Conservation (phyloP, 441 rosid genomes). For the Corymbia citriodora region DNA sequence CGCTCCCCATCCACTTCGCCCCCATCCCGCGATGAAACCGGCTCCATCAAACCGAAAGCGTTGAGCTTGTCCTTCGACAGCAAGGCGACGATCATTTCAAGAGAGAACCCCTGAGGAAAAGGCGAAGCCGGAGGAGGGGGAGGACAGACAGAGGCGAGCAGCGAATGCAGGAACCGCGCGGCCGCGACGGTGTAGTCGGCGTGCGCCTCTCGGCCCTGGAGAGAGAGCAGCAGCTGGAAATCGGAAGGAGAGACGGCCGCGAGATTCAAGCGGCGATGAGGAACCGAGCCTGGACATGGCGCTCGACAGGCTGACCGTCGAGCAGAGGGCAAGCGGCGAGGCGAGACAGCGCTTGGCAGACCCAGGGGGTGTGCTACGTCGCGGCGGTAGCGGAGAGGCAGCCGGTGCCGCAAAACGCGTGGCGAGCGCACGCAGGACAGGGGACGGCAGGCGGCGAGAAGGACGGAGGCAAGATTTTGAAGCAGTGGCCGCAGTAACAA, state of each 20-base stretch:
- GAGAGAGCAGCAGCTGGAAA: slow-evolving; percentile 55
- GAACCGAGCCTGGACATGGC: slow-evolving; percentile 65
- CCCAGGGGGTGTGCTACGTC: slow-evolving; percentile 61
- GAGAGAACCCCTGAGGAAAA: slow-evolving; percentile 8
- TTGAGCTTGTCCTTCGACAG: slow-evolving; percentile 68
- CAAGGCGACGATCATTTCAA: slow-evolving; percentile 49
- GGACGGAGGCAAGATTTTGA: slow-evolving; percentile 21
- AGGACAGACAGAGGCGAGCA: slow-evolving; percentile 43
- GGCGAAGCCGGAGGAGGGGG: slow-evolving; percentile 18
- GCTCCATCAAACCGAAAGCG: slow-evolving; percentile 83
- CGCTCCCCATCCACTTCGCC: slow-evolving; percentile 26
- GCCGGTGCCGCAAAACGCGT: slow-evolving; percentile 36
- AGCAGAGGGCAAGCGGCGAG: slow-evolving; percentile 26
- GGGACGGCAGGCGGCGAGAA: slow-evolving; percentile 1
- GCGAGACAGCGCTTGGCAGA: slow-evolving; percentile 52
- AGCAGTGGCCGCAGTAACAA: slow-evolving; percentile 53
- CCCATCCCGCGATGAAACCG: slow-evolving; percentile 12
- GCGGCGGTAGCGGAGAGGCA: slow-evolving; percentile 31
- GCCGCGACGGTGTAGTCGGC: slow-evolving; percentile 11
- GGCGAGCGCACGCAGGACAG: slow-evolving; percentile 41
- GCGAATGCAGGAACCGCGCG: slow-evolving; percentile 45
- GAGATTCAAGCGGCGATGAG: slow-evolving; percentile 69
- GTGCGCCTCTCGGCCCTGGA: slow-evolving; percentile 36
- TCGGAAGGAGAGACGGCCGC: slow-evolving; percentile 40
- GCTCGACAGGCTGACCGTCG: slow-evolving; percentile 30